Evolutionary conservation across 1,284 basidiomycete genomes (phyloP).

Genomic region (Coniophora puteana): DNA sequence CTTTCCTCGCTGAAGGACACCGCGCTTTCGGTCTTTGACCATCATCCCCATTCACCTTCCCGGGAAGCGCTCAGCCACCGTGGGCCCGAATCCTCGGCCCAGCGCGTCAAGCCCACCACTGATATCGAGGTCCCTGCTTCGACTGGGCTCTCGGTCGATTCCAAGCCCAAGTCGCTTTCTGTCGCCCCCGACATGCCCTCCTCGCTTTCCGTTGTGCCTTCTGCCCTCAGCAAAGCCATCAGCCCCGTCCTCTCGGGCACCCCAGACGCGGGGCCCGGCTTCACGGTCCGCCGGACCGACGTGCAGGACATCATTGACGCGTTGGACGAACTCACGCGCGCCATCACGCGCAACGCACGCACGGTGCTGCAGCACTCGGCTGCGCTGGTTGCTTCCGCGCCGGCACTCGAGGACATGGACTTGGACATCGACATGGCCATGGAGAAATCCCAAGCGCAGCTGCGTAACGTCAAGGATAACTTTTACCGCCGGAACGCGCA

Average conservation of each 20-base stretch:
- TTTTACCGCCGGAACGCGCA: constrained; percentile 49
- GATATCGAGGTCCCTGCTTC: constrained; percentile 32
- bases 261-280: constrained; percentile 43
- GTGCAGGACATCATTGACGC: constrained; percentile 57
- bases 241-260: constrained; percentile 39
- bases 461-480: constrained; percentile 31
- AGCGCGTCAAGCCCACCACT: constrained; percentile 14
- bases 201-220: constrained; percentile 21
- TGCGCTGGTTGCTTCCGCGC: constrained; percentile 42
- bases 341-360: constrained; percentile 39
- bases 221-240: constrained; percentile 23
- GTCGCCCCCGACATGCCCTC: constrained; percentile 19
- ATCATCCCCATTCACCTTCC: too few relatives aligned
- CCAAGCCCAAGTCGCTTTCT: constrained; percentile 27
- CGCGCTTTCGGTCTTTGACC: constrained; percentile 52
- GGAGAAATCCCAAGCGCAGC: constrained; percentile 19
- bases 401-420: constrained; percentile 40
- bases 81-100: constrained; percentile 22
- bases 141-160: constrained; percentile 23
- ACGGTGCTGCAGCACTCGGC: constrained; percentile 37
- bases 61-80: too few relatives aligned
- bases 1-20: constrained; percentile 50
- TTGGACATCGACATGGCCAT: too few relatives aligned
- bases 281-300: constrained; percentile 42
- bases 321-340: constrained; percentile 53